These are phyloP conservation scores for Acanthamoeba triangularis DNA, from an alignment of 208 protist genomes.

Conservation along the genomic window DNA sequence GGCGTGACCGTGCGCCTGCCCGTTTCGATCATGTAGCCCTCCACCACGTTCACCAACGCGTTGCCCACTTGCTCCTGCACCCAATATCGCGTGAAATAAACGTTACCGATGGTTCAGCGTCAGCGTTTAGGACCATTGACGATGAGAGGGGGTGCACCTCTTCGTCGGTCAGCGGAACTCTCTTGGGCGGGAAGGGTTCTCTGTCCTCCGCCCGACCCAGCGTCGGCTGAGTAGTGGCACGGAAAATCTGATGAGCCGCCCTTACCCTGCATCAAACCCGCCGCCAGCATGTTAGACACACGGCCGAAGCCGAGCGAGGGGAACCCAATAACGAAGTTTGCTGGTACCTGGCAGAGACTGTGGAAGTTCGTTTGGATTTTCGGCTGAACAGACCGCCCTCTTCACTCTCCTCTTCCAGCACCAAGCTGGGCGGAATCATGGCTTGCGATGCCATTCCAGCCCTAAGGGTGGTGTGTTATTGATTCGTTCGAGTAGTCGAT, in stretches of 20 bases:
- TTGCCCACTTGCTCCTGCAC: slow-evolving; percentile 58
- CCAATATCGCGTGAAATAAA: too few species aligned
- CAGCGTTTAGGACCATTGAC: not conserved
- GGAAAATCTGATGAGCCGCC: slow-evolving; percentile 38
- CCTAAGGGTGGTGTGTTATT: too few species aligned
- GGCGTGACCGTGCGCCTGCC: slow-evolving; percentile 48
- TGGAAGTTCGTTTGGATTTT: too few species aligned
- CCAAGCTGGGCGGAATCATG: too few species aligned
- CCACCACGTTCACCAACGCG: slow-evolving; percentile 2
- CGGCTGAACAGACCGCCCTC: too few species aligned
- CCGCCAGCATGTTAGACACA: not conserved
- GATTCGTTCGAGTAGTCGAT: too few species aligned
- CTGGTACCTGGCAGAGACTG: too few species aligned
- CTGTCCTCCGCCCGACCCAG: not conserved
- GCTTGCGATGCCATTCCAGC: too few species aligned
- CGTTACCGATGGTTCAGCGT: too few species aligned
- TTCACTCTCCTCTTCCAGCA: too few species aligned
- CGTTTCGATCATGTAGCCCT: slow-evolving; percentile 62
- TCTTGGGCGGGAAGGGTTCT: slow-evolving; percentile 24
- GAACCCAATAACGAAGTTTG: too few species aligned
- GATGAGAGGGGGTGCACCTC: not conserved
- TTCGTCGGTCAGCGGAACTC: not conserved
- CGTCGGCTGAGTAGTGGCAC: not conserved
- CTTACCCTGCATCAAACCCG: not conserved
- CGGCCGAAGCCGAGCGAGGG: not conserved